Base-by-base conservation (phyloP, 2,329 filamentous ascomycete genomes). In the Knufia petricola region DNA sequence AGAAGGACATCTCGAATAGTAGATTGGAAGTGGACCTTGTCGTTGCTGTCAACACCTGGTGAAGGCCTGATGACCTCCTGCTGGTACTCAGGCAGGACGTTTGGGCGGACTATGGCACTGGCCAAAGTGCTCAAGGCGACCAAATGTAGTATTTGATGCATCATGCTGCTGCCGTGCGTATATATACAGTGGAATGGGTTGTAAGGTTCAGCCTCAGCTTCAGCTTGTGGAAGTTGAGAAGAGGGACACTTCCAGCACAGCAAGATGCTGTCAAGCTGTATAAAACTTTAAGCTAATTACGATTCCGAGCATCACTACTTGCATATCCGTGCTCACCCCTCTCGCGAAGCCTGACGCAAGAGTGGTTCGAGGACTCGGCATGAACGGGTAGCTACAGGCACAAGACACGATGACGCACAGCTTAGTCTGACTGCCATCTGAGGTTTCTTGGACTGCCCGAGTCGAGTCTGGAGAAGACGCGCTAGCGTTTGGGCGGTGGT, bases 1-100 rank as follows among this genome's bases (percentile, higher is more conserved):
- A 50, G 30, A 9, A 59, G 59, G 58, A 46, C 63, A 15, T 59
- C 54, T 48, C 55, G 49, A 37, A 59, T 56, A 24, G 54, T 51
- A 13, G 54, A 55, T 2, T 31, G 19, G 32, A 47, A 47, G 24
- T 47, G 44, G 44, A 47, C 19, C 3, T 47, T 23, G 6, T 20
- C 19, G 34, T 46, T 46, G 21, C 7, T 39, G 8, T 28, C 21
- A 21, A 20, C 26, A 8, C 43, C 43, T 6, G 44, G 41, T 17
- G 24, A 20, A 12, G 20, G 44, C 23, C 17, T 19, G 23, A 47
- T n/a, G n/a, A 47, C 10, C 17, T 47, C 32, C 23, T 47, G 44
- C n/a, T 47, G 44, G 23, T 30, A 15, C 21, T 39, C 20, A 19
- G 44, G 44, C 3, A 47, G 24, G 24, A 38, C 34, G 20, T 47